Percentiles rank a stretch among this genome's conserved stretches.
phyloP scores from a whole-genome alignment of 2,329 filamentous ascomycete genomes.

The Ceratocystis lukuohia region DNA sequence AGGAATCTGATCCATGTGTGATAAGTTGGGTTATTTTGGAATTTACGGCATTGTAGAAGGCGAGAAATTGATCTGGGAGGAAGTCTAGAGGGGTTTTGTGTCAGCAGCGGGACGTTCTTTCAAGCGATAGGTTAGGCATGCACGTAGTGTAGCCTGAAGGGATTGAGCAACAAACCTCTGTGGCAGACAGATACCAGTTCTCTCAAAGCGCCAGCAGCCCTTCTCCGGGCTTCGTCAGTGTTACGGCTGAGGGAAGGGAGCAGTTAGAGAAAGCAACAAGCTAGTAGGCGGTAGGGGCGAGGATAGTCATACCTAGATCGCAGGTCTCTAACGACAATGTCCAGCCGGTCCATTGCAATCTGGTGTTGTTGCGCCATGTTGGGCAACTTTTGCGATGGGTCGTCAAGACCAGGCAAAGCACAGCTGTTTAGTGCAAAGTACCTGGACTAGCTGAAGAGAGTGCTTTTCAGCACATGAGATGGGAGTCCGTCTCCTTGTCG shows the following conservation, averaged over 20 bases:
- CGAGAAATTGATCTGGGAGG: constrained; percentile 60
- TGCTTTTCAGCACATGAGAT: constrained; percentile 16
- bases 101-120: not conserved
- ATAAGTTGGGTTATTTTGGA: constrained; percentile 52
- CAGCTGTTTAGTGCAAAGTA: constrained; percentile 12
- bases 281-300: not conserved
- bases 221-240: constrained; percentile 38
- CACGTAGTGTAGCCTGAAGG: not conserved
- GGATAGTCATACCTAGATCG: constrained; percentile 36
- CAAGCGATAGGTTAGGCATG: not conserved
- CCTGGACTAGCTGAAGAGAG: constrained; percentile 8
- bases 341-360: constrained; percentile 42
- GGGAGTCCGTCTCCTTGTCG: not conserved
- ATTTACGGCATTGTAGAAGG: constrained; percentile 44
- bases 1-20: constrained; percentile 70
- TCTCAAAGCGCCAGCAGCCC: constrained; percentile 40
- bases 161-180: constrained; percentile 32
- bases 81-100: constrained; percentile 43
- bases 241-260: constrained; percentile 13
- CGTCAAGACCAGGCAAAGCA: constrained; percentile 15
- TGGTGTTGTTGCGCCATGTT: constrained; percentile 30
- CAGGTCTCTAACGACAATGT: constrained; percentile 41
- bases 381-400: constrained; percentile 14
- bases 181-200: constrained; percentile 43
- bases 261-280: constrained; percentile 10